Base-by-base conservation (phyloP, 78 protist genomes). In the Anaeramoeba flamelloides region DNA sequence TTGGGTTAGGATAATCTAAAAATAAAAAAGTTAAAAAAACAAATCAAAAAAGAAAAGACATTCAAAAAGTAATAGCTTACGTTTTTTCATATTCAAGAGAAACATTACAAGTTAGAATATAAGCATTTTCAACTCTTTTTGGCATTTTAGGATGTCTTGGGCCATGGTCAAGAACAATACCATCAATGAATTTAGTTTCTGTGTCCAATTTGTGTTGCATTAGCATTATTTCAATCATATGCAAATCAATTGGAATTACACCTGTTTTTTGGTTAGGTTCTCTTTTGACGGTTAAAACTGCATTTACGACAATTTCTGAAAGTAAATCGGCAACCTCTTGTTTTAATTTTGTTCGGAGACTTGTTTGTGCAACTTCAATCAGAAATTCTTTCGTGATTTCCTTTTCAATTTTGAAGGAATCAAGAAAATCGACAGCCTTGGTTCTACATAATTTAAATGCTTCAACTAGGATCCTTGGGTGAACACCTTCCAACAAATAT, bases 101-200 rank as follows among this genome's bases (percentile, higher is more conserved):
- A 74, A 94, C 95, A 89, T 97, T 97, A 84, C 91, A 80, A 76
- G 64, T 38, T n/a, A 79, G 89, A 74, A 96, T 82, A 86, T 75
- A 87, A 69, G 88, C 75, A 75, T 97, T 89, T 78, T 86, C 85
- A 1, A 89, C 65, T 38, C 37, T 32, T 87, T 86, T 90, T 53
- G 94, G 94, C 99, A 97, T 97, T 87, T 91, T 98, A 38, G 98
- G 98, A 79, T 96, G 99, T 30, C 99, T 87, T 0, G 95, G 86
- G 12, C 99, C 99, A 85, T 98, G 99, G 81, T 98, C 99, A 2
- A 98, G 82, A 22, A 98, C 99, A 1, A 97, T 87, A 41, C 99
- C 99, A 64, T 83, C 31, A 80, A 96, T 84, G 17, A 96, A 87
- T 1, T 32, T 2, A n/a, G 87, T 79, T 1, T 85, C 84, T 38